Evolutionary conservation across 805 yeast species (phyloP), one percentile per base, ranked within the genome.

Genomic region (Yarrowia yakushimensis): DNA sequence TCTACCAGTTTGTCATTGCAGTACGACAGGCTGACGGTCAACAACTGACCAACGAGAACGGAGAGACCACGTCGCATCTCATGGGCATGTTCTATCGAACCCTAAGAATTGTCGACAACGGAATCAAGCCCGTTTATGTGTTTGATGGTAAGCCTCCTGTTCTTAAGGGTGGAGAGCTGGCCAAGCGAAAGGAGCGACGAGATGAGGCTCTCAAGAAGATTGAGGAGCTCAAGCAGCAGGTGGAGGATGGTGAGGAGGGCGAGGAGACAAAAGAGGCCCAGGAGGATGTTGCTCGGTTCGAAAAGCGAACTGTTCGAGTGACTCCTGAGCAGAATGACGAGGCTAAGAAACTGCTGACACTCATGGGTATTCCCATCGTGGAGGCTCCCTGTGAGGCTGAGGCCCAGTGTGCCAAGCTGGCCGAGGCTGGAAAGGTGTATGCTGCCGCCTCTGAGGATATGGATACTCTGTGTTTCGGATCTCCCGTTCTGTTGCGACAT

Each of bases 401-500:
- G 73, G 97, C 99, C 0, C 98, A 94, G 70, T 94, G 99, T 78
- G 98, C 99, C 0, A 94, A 85, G 66, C 76, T 94, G 52, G 97
- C 97, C 3, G 82, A 85, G 63, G 82, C 84, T 12, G 97, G 97
- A 1, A 91, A 90, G 71, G 98, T 93, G 0, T 94, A 86, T 72
- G 99, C 96, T 9, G 97, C 98, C 2, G 99, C 97, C 1, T 88
- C 96, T 6, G 99, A 94, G 73, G 99, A 94, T 83, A 94, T 94
- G 99, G 99, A 94, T 75, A 94, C 99, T 0, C 74, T 94, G 63
- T 94, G 98, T 70, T 94, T 93, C 72, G 86, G 84, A 63, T 89
- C 98, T 1, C 94, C 96, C 6, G 84, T 77, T 64, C 76, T 94
- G 61, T 78, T 94, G 65, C 82, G 99, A 67, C 96, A 94, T 72